Evolutionary conservation across 345 rosid species (phyloP), one percentile per base, ranked within the genome.

Genomic region (Syzygium aqueum): DNA sequence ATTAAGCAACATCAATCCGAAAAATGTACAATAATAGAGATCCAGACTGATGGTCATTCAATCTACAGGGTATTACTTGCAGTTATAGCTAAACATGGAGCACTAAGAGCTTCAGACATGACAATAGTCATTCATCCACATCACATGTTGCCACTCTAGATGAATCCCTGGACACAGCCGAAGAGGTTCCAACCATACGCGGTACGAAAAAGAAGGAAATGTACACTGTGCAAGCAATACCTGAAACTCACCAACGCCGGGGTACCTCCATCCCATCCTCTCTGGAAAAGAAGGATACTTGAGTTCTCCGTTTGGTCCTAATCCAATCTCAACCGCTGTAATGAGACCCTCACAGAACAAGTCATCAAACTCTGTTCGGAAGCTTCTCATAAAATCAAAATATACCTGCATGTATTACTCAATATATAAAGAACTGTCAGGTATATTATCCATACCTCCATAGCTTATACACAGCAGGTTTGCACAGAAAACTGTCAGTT

Each of bases 191-290:
- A 73, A 73, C 25, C 43, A 73, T 21, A 19, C 22, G 40, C 11
- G 49, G 2, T 19, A 19, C 14, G 3, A 54, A 43, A 65, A 51
- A 52, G 12, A 49, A 85, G 54, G 49, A 67, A n/a, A 53, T 57
- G 73, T 59, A 84, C 51, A 63, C 89, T 65, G 85, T 84, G 83
- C 85, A 88, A 88, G n/a, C 86, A 90, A 91, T 97, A 96, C 98
- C 99, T 97, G 99, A 92, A 97, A 97, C 94, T 96, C 98, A 91
- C 99, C 98, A 87, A 97, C 93, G 88, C 99, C 99, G 77, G 99
- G 99, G 89, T 94, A 96, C 88, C 94, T 94, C 99, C 99, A 97
- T 57, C 98, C 98, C 95, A 94, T 90, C 86, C 97, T 93, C 88
- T 96, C 97, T 7, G 97, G 88, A 89, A 92, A 97, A 88, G 98